Evolutionary conservation across 495 filamentous ascomycete species (phyloP).

Genomic region (Xylaria telfairii): DNA sequence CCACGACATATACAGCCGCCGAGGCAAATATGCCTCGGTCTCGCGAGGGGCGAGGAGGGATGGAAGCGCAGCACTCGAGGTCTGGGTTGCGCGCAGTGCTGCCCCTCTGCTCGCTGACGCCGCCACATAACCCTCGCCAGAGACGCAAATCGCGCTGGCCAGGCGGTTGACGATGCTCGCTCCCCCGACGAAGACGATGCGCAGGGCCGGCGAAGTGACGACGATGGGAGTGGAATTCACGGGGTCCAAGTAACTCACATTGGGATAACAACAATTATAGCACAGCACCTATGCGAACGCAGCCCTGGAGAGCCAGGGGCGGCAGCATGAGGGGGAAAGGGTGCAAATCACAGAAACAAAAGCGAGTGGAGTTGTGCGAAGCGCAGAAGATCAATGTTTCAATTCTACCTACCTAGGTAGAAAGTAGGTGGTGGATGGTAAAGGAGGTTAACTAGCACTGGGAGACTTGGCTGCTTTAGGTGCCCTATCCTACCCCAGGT

Average conservation of each 20-base stretch:
- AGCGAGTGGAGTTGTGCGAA: conserved; percentile 48
- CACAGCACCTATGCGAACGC: conserved; percentile 42
- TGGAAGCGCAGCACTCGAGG: conserved; percentile 5
- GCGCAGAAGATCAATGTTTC: conserved; percentile 44
- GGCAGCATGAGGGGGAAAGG: conserved; percentile 34
- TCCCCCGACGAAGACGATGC: background rate
- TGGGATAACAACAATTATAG: conserved; percentile 43
- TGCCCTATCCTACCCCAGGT: conserved; percentile 9
- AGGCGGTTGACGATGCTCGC: conserved; percentile 7
- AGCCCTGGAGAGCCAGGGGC: conserved; percentile 51
- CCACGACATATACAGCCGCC: background rate
- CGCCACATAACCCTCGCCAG: background rate
- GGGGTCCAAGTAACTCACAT: conserved; percentile 33
- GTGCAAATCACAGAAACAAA: conserved; percentile 36
- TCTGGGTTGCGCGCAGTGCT: background rate
- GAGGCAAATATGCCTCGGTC: conserved; percentile 13
- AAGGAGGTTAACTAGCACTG: conserved; percentile 30
- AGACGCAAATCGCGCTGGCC: conserved; percentile 18
- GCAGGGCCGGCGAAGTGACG: background rate
- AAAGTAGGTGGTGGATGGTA: conserved; percentile 36
- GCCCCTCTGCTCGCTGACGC: background rate
- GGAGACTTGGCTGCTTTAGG: background rate
- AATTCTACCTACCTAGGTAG: no score
- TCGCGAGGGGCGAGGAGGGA: background rate
- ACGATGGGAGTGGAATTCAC: background rate